Evolutionary conservation across 495 filamentous ascomycete genomes (phyloP).

Genomic region (Penicillium desertorum): DNA sequence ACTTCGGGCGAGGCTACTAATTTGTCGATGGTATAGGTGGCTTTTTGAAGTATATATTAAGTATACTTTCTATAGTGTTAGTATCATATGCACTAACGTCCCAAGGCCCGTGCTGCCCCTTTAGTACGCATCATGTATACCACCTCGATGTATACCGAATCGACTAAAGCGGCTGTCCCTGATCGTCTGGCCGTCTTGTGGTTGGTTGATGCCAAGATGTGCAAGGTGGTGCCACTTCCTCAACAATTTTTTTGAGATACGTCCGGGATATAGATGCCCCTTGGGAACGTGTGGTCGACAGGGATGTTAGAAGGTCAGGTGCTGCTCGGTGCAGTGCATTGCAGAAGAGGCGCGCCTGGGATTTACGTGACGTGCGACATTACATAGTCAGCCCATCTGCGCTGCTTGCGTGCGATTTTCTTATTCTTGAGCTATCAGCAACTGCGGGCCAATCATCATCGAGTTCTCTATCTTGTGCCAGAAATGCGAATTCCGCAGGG

Average conservation of each 20-base stretch:
- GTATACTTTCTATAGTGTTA: neutral
- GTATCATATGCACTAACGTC: neutral
- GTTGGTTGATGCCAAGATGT: conserved; percentile 9
- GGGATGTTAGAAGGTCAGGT: conserved; percentile 13
- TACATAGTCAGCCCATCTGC: conserved; percentile 11
- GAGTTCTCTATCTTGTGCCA: conserved; percentile 2
- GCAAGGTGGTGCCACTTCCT: conserved; percentile 9
- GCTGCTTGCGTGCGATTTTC: conserved; percentile 11
- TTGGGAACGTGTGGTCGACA: conserved; percentile 1
- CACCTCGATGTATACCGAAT: neutral
- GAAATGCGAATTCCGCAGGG: neutral
- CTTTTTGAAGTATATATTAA: neutral
- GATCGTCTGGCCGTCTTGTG: conserved; percentile 7
- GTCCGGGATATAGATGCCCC: conserved; percentile 6
- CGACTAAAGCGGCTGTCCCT: conserved; percentile 14
- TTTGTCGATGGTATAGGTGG: neutral
- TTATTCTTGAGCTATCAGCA: conserved; percentile 9
- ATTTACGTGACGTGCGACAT: conserved; percentile 16
- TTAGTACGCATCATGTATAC: conserved; percentile 5
- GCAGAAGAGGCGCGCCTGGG: conserved; percentile 8
- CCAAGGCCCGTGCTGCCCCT: conserved; percentile 8
- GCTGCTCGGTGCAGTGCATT: conserved; percentile 14
- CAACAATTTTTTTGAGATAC: neutral
- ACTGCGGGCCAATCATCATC: neutral
- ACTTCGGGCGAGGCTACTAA: neutral